Conservation (phyloP, 78 protist genomes). For the Diacronema lutheri region DNA sequence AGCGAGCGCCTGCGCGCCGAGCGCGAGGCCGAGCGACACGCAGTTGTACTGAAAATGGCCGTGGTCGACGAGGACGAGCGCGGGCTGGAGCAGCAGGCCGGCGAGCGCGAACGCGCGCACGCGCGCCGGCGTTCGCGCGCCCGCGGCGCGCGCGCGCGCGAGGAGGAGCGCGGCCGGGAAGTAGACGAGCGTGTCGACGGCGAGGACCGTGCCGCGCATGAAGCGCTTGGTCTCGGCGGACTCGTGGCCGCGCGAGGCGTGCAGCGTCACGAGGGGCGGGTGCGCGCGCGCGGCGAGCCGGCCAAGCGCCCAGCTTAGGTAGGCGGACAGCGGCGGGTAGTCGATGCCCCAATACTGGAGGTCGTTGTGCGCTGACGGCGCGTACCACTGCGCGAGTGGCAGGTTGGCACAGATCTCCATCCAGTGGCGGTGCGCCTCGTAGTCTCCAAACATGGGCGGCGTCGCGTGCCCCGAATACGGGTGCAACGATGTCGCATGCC, state of each 20-base stretch:
- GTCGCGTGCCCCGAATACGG: slow-evolving; percentile 38
- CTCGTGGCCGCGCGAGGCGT: slow-evolving; percentile 86
- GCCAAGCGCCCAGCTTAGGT: slow-evolving; percentile 74
- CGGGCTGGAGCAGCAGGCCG: not conserved
- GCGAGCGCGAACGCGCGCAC: not conserved
- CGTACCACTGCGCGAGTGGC: slow-evolving; percentile 77
- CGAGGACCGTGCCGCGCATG: slow-evolving; percentile 81
- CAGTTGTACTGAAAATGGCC: slow-evolving; percentile 96
- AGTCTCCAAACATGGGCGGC: slow-evolving; percentile 96
- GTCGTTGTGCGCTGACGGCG: slow-evolving; percentile 76
- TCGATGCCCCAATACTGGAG: slow-evolving; percentile 97
- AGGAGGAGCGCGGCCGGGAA: slow-evolving; percentile 60
- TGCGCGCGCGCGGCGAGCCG: slow-evolving; percentile 15
- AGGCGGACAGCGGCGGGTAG: slow-evolving; percentile 98
- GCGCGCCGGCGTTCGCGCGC: too few relatives aligned
- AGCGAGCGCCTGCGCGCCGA: too few relatives aligned
- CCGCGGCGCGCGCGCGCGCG: not conserved
- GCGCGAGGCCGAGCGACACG: slow-evolving; percentile 75
- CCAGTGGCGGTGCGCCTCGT: slow-evolving; percentile 98
- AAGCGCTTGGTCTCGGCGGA: slow-evolving; percentile 43
- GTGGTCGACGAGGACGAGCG: slow-evolving; percentile 62
- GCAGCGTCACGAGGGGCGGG: slow-evolving; percentile 65
- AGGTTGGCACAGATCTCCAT: slow-evolving; percentile 92
- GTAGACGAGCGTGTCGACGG: slow-evolving; percentile 73
- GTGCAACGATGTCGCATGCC: slow-evolving; percentile 1